Base-by-base conservation (phyloP, 139 green algal species). In the Chlamydomonas sp. region DNA sequence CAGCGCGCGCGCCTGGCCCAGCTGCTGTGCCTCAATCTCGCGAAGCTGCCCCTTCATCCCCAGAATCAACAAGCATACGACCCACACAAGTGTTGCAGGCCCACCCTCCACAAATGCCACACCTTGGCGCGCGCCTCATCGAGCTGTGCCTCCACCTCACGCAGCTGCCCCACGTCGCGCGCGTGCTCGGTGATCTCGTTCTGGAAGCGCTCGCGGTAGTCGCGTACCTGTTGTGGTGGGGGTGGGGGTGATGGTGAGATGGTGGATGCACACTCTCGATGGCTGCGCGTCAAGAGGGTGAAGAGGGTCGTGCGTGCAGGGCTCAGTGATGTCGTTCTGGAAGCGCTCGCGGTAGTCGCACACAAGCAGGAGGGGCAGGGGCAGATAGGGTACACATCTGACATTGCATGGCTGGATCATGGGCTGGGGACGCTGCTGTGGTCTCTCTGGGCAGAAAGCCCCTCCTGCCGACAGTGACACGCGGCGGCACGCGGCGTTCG, bases 201-300 rank as follows among this genome's bases (percentile, higher is more conserved):
- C 54, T 80, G 69, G 47, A 73, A 80, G 28, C 74, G 63, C 28
- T 48, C 24, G 35, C 74, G 69, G 69, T 80, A 80, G 50, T 80
- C 63, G 16, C 69, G 63, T 1, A 74, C 64, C 50, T 73, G 61
- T 3, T 22, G 37, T 35, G 58, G 57, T 47, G 33, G 26, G 31
- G 28, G 37, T 36, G 36, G 3, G 36, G 33, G n/a, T n/a, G n/a
- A n/a, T 54, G 10, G 43, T 54, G 10, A 54, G 13, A n/a, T 54
- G 10, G 43, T 13, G 43, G 43, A 10, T n/a, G 13, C 43, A 54
- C 13, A 16, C 16, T 13, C 43, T 54, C 13, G 10, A 54, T 54
- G 43, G 43, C 43, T n/a, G 43, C 43, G 43, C 43, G 16, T 54
- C 10, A 54, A 16, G 13, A n/a, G 43, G 43, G 13, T 54, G 13